These are phyloP conservation scores for Mycena filopes DNA, from an alignment of 768 basidiomycete species.

Conservation along the genomic window DNA sequence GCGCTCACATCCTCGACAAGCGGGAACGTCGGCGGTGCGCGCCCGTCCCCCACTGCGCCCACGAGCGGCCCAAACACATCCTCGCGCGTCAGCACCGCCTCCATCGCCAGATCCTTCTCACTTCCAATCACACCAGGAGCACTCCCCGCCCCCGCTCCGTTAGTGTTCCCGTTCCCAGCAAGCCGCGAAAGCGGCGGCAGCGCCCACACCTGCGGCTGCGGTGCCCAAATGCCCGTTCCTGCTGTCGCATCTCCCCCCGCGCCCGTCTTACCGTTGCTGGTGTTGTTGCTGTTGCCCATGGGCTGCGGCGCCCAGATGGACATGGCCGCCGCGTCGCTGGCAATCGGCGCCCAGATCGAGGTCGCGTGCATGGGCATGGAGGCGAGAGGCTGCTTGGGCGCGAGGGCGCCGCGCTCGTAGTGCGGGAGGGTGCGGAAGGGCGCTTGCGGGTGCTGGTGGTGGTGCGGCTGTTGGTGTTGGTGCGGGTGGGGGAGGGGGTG, in stretches of 20 bases:
- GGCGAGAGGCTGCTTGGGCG: slow-evolving; percentile 7
- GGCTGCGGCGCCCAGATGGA: slow-evolving; percentile 72
- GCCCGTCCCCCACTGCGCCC: slow-evolving; percentile 45
- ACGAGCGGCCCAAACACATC: slow-evolving; percentile 72
- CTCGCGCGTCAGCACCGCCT: slow-evolving; percentile 60
- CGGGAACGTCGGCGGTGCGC: slow-evolving; percentile 60
- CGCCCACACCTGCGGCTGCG: slow-evolving; percentile 86
- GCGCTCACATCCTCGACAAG: slow-evolving; percentile 38
- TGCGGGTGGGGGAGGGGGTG: background rate
- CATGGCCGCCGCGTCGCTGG: background rate
- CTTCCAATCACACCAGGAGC: no score
- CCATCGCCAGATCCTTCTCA: background rate
- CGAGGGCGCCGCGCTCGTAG: slow-evolving; percentile 53
- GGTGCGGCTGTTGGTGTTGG: no score
- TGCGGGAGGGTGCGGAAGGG: slow-evolving; percentile 39
- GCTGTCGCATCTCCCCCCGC: no score
- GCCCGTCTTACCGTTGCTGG: no score
- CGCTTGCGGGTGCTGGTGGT: slow-evolving; percentile 3
- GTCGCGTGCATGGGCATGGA: background rate
- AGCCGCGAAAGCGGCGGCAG: no score
- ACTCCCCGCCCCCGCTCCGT: background rate
- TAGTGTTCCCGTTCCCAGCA: no score
- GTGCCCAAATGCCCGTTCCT: no score
- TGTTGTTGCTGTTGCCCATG: no score
- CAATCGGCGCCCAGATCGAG: background rate